Evolutionary conservation across 2,329 filamentous ascomycete genomes (phyloP), one percentile per base, ranked within the genome.

Genomic region (Nectriaceae sp.): DNA sequence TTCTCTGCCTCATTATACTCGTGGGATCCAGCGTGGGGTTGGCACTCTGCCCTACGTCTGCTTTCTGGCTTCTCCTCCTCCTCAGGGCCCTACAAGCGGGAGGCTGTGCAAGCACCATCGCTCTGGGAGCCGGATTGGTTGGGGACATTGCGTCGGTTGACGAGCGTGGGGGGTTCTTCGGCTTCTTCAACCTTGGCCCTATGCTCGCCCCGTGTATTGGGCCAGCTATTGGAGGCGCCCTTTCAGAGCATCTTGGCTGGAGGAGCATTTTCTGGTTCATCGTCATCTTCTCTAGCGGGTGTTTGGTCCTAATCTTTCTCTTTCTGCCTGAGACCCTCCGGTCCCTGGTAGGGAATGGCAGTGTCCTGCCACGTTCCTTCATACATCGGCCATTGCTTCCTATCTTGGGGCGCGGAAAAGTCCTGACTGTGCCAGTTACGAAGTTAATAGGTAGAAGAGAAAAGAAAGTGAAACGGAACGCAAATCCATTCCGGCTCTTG

Each of bases 241-340:
- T 82, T 0, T 67, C 71, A 1, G 70, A 75, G 40, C 69, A 70
- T 35, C 55, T 80, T 0, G 78, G 77, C 1, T 82, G 78, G 77
- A 64, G 70, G 33, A 68, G 70, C 2, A 72, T 81, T 5, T 82
- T 82, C 53, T 81, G 77, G 76, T 77, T 80, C 48, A 65, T 82
- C 4, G 65, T 73, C 22, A 78, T 81, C 18, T 66, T 75, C 42
- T 64, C 71, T 0, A 72, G 65, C 0, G 59, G 60, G 2, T 72
- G 68, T 44, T 57, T 72, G 21, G 26, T 68, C 2, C 60, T 69
- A 3, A 67, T 73, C 29, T 44, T 70, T 3, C 35, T 63, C 46
- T 62, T 51, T 10, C 6, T 51, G 10, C 67, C 67, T 2, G 67
- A 70, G 49, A 70, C 67, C 1, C 18, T 58, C 47, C 26, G 26